Evolutionary conservation across 768 basidiomycete genomes (phyloP).

Genomic region (Pleurotus salmoneostramineus): DNA sequence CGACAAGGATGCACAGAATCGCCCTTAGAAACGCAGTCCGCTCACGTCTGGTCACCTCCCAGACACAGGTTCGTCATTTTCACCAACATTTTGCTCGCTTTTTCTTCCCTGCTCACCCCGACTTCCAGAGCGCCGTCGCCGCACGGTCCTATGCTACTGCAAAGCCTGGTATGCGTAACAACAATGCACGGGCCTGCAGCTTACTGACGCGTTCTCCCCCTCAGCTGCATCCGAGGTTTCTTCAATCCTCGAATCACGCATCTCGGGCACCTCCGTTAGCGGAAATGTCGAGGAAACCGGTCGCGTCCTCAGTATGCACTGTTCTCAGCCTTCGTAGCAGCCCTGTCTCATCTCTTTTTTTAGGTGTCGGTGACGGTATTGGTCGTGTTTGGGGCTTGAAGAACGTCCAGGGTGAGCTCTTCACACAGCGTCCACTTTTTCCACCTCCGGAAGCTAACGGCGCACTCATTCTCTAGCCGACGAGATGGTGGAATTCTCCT

Average conservation of each 20-base stretch:
- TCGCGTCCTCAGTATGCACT: constrained; percentile 87
- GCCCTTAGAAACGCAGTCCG: constrained; percentile 82
- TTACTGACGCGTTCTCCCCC: constrained; percentile 15
- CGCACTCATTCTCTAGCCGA: constrained; percentile 56
- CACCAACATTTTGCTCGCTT: neutral
- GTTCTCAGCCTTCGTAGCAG: neutral
- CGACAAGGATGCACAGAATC: constrained; percentile 75
- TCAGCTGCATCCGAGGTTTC: constrained; percentile 98
- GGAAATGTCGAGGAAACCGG: constrained; percentile 99
- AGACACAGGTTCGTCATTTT: constrained; percentile 49
- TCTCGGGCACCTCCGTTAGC: constrained; percentile 85
- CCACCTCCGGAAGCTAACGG: constrained; percentile 8
- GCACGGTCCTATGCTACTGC: constrained; percentile 94
- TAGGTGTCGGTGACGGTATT: constrained; percentile 99
- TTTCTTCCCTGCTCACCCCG: constrained; percentile 20
- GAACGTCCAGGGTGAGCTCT: constrained; percentile 87
- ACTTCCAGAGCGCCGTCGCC: constrained; percentile 39
- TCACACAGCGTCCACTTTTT: constrained; percentile 10
- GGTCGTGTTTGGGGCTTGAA: constrained; percentile 98
- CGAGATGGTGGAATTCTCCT: constrained; percentile 99
- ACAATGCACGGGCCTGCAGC: constrained; percentile 13
- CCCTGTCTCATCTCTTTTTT: constrained; percentile 18
- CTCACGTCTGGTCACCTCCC: constrained; percentile 67
- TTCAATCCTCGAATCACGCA: constrained; percentile 97
- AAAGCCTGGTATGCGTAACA: constrained; percentile 73